Base-by-base conservation (phyloP, 495 filamentous ascomycete genomes). In the Amphirosellinia nigrospora region DNA sequence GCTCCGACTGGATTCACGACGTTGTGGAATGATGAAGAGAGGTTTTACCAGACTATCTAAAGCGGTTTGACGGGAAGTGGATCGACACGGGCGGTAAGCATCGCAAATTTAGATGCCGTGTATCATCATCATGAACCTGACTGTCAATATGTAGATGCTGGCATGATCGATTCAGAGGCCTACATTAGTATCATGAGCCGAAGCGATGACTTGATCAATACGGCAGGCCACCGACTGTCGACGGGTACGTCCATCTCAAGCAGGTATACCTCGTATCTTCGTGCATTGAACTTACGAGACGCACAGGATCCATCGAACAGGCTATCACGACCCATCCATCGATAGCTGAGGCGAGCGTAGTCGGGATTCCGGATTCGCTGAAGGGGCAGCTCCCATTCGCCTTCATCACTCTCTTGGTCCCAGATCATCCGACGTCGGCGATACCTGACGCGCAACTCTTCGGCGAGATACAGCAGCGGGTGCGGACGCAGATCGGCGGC, bases 331-430 rank as follows among this genome's bases (percentile, higher is more conserved):
- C 89, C 3, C 94, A 97, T 77, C 91, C 91, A 0, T 79, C 78
- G 5, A 86, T 98, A 36, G 90, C 88, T 19, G 94, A 98, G 83
- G 91, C 90, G 38, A 93, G 91, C 72, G 92, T 97, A 0, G 88
- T 98, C 19, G 90, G 91, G 28, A 90, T 97, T 64, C 95, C 95
- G 0, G 94, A 97, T 73, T 72, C 86, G 0, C 82, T 97, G 8
- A 98, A 98, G 78, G 94, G 94, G 53, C 92, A 95, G 73, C 86
- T 97, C 7, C 94, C 94, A 1, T 97, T 98, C 73, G 94, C 94
- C 13, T 96, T 98, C 74, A 83, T 97, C 65, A 89, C 90, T 0
- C 84, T 88, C 41, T 84, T 81, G 3, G 82, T 79, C 1, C 78
- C 82, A 26, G 68, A 82, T 2, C 81, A 87, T 73, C 86, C 87